Conservation (phyloP, 1,284 basidiomycete genomes). For the Cutaneotrichosporon dermatis region DNA sequence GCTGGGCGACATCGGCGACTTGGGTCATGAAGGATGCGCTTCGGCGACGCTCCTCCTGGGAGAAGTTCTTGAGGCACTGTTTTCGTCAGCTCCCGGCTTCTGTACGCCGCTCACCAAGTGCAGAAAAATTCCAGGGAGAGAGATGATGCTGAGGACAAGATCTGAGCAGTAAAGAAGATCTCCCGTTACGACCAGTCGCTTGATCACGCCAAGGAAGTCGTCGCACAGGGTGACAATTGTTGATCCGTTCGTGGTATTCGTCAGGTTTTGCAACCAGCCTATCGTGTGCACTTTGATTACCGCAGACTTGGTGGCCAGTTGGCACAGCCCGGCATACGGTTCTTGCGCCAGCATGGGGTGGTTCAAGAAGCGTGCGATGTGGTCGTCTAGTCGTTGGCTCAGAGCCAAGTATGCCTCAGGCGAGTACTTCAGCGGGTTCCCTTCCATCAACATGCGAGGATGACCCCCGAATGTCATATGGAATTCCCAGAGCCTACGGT, state of each 20-base stretch:
- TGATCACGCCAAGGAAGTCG: conserved; percentile 9
- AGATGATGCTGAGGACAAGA: conserved; percentile 2
- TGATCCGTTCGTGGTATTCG: neutral
- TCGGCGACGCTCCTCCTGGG: neutral
- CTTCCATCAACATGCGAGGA: neutral
- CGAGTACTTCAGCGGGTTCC: neutral
- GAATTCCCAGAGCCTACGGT: conserved; percentile 15
- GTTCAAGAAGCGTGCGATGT: conserved; percentile 6
- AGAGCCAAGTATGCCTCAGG: neutral
- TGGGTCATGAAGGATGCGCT: neutral
- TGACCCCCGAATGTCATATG: conserved; percentile 1
- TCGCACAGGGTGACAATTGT: conserved; percentile 7
- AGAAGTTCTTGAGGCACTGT: conserved; percentile 2
- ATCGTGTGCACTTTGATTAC: conserved; percentile 10
- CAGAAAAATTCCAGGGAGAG: conserved; percentile 7
- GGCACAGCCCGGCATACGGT: neutral
- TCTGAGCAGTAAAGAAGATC: conserved; percentile 13
- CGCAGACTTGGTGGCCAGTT: conserved; percentile 3
- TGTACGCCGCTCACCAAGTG: conserved; percentile 3
- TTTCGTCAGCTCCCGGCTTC: neutral
- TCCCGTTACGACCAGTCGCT: neutral
- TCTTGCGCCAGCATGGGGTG: conserved; percentile 2
- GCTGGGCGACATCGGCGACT: neutral
- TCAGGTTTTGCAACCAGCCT: conserved; percentile 1
- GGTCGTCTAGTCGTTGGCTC: conserved; percentile 1